Conservation (phyloP, 768 basidiomycete species). For the Panaeolus cyanescens region DNA sequence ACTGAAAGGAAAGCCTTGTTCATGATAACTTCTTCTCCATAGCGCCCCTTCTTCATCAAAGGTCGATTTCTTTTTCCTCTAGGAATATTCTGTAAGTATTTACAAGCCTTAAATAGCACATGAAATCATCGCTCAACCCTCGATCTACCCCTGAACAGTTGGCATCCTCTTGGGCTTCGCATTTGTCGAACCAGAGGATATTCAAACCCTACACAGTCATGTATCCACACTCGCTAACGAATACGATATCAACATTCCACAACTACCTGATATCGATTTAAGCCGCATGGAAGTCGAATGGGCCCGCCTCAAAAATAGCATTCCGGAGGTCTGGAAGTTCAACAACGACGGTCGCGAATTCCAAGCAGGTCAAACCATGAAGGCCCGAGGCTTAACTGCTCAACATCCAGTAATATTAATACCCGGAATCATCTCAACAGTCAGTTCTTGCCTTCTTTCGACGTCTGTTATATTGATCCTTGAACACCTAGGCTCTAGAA, state of each 20-base stretch:
- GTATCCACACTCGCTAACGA: conserved; percentile 67
- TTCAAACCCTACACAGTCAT: conserved; percentile 70
- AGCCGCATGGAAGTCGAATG: conserved; percentile 74
- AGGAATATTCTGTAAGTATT: conserved; percentile 57
- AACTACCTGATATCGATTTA: conserved; percentile 66
- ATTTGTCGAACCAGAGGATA: conserved; percentile 65
- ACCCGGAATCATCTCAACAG: conserved; percentile 89
- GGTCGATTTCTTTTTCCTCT: conserved; percentile 71
- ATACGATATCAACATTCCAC: conserved; percentile 68
- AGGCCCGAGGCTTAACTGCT: conserved; percentile 63
- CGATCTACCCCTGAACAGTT: conserved; percentile 38
- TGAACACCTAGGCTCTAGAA: conserved; percentile 64
- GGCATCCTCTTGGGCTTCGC: conserved; percentile 65
- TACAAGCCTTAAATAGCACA: not conserved
- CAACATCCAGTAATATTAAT: conserved; percentile 83
- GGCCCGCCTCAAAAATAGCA: conserved; percentile 61
- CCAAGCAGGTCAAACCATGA: conserved; percentile 70
- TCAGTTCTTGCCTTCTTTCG: conserved; percentile 29
- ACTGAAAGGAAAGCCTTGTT: not conserved
- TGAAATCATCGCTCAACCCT: not conserved
- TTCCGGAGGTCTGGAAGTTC: conserved; percentile 84
- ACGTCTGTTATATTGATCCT: not conserved
- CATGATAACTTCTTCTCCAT: not conserved
- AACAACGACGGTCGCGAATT: conserved; percentile 82
- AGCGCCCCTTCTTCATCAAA: conserved; percentile 29